These are phyloP conservation scores for Inonotus hispidus DNA, from an alignment of 1,284 basidiomycete genomes.

Conservation along the genomic window DNA sequence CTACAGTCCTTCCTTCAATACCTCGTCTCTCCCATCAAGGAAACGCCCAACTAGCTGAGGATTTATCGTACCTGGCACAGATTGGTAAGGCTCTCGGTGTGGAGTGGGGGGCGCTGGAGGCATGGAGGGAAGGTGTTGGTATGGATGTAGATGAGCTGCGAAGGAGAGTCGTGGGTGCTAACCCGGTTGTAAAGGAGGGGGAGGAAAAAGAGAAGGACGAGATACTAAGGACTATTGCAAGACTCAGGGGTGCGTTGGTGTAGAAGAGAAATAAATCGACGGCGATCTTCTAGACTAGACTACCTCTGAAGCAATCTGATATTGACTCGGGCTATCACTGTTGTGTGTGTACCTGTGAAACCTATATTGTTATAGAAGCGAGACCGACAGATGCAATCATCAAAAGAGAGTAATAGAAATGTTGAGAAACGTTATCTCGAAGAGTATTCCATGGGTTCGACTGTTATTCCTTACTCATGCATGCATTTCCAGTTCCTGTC, in stretches of 20 bases:
- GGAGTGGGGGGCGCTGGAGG: slow-evolving; percentile 67
- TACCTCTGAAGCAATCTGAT: too few relatives aligned
- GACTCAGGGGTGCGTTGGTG: not conserved
- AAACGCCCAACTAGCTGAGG: slow-evolving; percentile 79
- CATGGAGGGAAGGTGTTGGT: slow-evolving; percentile 64
- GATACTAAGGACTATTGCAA: slow-evolving; percentile 1
- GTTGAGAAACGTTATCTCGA: too few relatives aligned
- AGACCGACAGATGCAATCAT: too few relatives aligned
- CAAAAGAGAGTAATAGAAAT: too few relatives aligned
- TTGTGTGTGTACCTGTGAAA: too few relatives aligned
- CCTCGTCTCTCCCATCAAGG: slow-evolving; percentile 57
- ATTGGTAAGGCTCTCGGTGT: slow-evolving; percentile 90
- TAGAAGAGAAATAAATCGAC: not conserved
- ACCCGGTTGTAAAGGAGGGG: slow-evolving; percentile 22
- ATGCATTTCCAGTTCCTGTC: too few relatives aligned
- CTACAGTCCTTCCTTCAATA: slow-evolving; percentile 59
- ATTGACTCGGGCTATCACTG: too few relatives aligned
- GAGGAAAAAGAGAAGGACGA: slow-evolving; percentile 9
- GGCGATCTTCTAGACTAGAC: too few relatives aligned
- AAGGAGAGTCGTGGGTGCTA: slow-evolving; percentile 23
- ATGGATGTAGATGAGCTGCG: slow-evolving; percentile 54
- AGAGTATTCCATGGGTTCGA: too few relatives aligned
- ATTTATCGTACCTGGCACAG: slow-evolving; percentile 85
- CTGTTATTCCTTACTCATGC: too few relatives aligned
- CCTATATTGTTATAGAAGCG: too few relatives aligned